Percentiles rank a stretch among this genome's conserved stretches.
Conservation (phyloP, 208 protist species). For the Leishmania tarentolae region DNA sequence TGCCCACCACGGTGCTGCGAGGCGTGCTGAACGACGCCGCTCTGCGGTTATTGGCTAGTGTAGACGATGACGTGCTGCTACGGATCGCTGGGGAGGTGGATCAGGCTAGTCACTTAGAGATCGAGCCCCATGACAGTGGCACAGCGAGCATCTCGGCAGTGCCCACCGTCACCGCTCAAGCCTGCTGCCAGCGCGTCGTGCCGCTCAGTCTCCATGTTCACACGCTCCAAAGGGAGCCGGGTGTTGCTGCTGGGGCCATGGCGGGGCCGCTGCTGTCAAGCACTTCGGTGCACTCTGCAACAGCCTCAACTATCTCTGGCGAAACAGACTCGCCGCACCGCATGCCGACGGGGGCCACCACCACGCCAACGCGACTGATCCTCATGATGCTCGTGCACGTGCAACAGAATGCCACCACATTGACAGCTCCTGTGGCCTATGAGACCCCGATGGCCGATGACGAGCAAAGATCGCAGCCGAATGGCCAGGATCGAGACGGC, state of each 20-base stretch:
- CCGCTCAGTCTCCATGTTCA: conserved; percentile 33
- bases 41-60: conserved; percentile 32
- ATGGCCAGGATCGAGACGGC: neutral
- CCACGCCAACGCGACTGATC: conserved; percentile 20
- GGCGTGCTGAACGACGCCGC: conserved; percentile 34
- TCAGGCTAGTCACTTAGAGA: neutral
- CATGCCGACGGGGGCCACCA: neutral
- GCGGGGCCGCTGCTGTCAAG: neutral
- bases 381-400: conserved; percentile 32
- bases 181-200: conserved; percentile 3
- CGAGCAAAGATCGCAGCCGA: neutral
- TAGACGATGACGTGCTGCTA: conserved; percentile 24
- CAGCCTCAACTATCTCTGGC: conserved; percentile 10
- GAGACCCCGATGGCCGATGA: neutral
- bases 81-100: conserved; percentile 22
- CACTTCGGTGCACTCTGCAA: conserved; percentile 7
- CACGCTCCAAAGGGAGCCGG: conserved; percentile 15
- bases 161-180: neutral
- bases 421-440: neutral
- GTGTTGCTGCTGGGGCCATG: neutral
- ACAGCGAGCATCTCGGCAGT: neutral
- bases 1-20: conserved; percentile 26
- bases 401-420: neutral
- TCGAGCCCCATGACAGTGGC: neutral
- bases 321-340: conserved; percentile 15